Evolutionary conservation across 768 basidiomycete genomes (phyloP), one percentile per base, ranked within the genome.

Genomic region (Rickenella mellea): DNA sequence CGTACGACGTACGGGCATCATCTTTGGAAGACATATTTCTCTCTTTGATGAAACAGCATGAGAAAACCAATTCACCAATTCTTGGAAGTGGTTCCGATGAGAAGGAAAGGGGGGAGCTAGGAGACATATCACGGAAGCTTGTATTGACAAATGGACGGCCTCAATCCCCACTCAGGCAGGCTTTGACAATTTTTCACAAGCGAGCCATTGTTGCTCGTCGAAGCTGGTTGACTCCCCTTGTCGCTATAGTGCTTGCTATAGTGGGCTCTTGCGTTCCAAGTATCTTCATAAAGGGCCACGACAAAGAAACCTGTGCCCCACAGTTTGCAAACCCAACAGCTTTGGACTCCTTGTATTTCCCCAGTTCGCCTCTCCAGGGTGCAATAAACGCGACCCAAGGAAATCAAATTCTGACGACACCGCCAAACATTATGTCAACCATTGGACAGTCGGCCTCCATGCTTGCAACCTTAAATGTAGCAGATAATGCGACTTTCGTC

Each of bases 11-110:
- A 19, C 59, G 82, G 17, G 79, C 81, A 8, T 80, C 84, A 0
- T 76, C 83, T 7, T 80, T 90, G 29, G 86, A 90, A 56, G 83
- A 87, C 43, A 82, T 90, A 32, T 89, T 90, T 63, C 68, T 90
- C 15, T 68, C 72, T 29, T 59, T 90, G 14, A 85, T 87, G 82
- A 58, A 59, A 31, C 19, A 51, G 36, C 1, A 33, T 26, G n/a
- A n/a, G n/a, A n/a, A n/a, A 14, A 19, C 35, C 9, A 37, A 19
- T 37, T 9, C 19, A 37, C 35, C 9, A 10, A 10, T 11, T 19
- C 35, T 19, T 37, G 12, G 61, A 70, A 21, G 59, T 65, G 11
- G 48, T 46, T 2, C 44, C 42, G 17, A 12, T 37, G 6, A 30
- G 36, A 36, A 40, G 6, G 37, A 43, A 26, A 31, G 24, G 15